Evolutionary conservation across 805 yeast genomes (phyloP), one percentile per base, ranked within the genome.

Genomic region (Pichia membranifaciens): DNA sequence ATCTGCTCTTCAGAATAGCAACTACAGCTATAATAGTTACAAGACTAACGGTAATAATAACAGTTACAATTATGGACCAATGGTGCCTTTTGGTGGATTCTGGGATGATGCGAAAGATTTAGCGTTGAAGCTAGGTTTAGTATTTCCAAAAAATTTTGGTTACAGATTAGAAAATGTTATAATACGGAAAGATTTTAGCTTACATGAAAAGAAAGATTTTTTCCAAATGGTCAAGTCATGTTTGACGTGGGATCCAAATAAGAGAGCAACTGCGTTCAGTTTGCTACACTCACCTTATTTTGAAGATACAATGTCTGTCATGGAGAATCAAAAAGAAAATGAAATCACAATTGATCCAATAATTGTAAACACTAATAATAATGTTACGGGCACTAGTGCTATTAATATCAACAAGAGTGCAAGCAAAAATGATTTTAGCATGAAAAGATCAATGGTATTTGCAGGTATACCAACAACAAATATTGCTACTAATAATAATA

Each of bases 231-330:
- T 73, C 8, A 64, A 62, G 51, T 56, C 64, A 1, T 84, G 90
- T 55, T 68, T 89, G 31, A 67, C 73, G 43, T 89, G 96, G 96
- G 82, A 87, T 64, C 95, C 96, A 2, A 62, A 65, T n/a, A 59
- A 64, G n/a, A 72, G 95, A 54, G 74, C 78, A 0, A 73, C 75
- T 34, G 83, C 75, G 2, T 69, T 69, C 1, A 63, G 64, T 8
- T 54, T 85, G 28, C 68, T 79, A 50, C 43, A 64, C 15, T 69
- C 77, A 76, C 66, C 73, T 0, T 85, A 79, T 60, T 85, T 85
- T 62, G 63, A 65, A 43, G 70, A 70, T 16, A 70, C 83, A 2
- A 36, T 52, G 20, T 43, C 57, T 7, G 49, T 56, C n/a, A 53
- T 49, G 16, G 55, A 57, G 7, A 53, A 52, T 10, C 50, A 54